These are phyloP conservation scores for Triticum turgidum DNA, from an alignment of 176 grass and related monocot species.

Conservation along the genomic window DNA sequence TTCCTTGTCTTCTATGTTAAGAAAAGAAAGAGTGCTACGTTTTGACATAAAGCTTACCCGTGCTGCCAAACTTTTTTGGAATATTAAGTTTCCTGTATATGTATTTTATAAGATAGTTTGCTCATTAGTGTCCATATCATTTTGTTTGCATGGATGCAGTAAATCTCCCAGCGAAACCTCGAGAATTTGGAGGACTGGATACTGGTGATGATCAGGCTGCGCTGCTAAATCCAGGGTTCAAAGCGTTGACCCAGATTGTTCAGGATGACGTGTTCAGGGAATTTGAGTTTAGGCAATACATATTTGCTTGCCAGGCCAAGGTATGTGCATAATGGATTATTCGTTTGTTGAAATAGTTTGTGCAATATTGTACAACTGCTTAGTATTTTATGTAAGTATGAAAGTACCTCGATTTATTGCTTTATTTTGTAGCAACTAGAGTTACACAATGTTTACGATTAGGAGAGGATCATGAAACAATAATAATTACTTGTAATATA, in stretches of 20 bases:
- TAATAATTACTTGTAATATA: neutral
- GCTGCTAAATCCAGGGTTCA: conserved; percentile 83
- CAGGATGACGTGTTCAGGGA: conserved; percentile 94
- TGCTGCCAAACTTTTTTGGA: neutral
- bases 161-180: conserved; percentile 71
- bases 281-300: conserved; percentile 98
- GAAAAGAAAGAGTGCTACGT: neutral
- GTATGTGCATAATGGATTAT: conserved; percentile 46
- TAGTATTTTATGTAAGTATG: neutral
- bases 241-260: conserved; percentile 85
- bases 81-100: conserved; percentile 7
- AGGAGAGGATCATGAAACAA: conserved; percentile 3
- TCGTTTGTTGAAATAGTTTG: conserved; percentile 13
- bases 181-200: conserved; percentile 96
- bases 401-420: conserved; percentile 6
- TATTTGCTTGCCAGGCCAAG: conserved; percentile 98
- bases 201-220: conserved; percentile 91
- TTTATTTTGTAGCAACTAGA: neutral
- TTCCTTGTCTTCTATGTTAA: conserved; percentile 13
- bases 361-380: conserved; percentile 21
- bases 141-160: conserved; percentile 46
- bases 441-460: neutral
- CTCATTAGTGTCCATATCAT: conserved; percentile 26
- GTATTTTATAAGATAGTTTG: conserved; percentile 14
- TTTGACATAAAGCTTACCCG: neutral